Evolutionary conservation across 2,329 filamentous ascomycete species (phyloP).

Genomic region (Thelonectria rubi): DNA sequence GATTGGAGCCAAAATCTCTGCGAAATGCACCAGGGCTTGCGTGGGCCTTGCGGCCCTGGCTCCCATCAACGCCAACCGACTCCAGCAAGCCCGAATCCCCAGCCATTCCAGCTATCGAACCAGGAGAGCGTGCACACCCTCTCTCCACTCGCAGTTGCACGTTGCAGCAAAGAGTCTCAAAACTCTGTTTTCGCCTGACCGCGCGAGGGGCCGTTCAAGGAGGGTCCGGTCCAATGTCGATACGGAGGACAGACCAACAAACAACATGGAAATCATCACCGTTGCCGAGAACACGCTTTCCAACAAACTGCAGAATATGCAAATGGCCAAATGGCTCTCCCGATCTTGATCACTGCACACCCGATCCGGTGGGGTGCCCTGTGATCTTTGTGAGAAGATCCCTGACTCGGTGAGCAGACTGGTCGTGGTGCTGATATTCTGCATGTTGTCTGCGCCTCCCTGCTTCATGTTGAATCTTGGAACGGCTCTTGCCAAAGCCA

Average conservation of each 20-base stretch:
- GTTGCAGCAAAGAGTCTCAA: constrained; percentile 10
- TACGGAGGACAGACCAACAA: background rate
- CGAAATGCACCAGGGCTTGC: constrained; percentile 8
- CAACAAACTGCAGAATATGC: no score
- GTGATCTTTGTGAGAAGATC: background rate
- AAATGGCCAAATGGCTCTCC: no score
- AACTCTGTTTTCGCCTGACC: constrained; percentile 8
- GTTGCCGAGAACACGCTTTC: no score
- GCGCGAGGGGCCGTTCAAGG: background rate
- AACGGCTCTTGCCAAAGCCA: background rate
- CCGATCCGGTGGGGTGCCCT: background rate
- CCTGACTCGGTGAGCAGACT: constrained; percentile 2
- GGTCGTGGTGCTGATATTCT: constrained; percentile 1
- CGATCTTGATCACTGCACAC: background rate
- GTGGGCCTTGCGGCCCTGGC: constrained; percentile 13
- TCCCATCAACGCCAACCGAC: constrained; percentile 1
- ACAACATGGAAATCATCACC: background rate
- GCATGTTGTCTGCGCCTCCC: background rate
- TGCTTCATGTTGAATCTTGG: constrained; percentile 2
- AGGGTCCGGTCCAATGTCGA: background rate
- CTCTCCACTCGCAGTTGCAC: constrained; percentile 12
- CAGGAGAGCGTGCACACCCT: constrained; percentile 22
- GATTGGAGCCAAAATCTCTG: constrained; percentile 28
- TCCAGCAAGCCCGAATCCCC: constrained; percentile 13
- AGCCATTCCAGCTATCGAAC: constrained; percentile 30